phyloP scores from a whole-genome alignment of 495 filamentous ascomycete genomes.

The Aspergillus hancockii region DNA sequence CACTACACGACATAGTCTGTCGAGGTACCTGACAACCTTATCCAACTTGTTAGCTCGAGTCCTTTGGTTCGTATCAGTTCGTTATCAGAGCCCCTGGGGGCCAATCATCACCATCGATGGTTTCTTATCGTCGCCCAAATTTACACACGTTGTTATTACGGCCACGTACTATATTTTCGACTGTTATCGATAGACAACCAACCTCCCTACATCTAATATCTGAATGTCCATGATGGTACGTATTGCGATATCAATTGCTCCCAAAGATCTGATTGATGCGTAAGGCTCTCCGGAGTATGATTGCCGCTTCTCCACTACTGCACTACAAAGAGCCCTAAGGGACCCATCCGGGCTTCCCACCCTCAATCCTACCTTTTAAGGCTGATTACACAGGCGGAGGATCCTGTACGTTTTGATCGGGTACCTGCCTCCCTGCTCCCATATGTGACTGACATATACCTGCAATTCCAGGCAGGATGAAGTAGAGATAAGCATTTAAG shows the following conservation, averaged over 20 bases:
- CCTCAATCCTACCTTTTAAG: too few species aligned
- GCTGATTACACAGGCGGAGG: too few species aligned
- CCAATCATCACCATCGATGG: conserved; percentile 12
- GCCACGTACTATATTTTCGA: not conserved
- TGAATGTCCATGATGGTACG: not conserved
- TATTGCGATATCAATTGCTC: not conserved
- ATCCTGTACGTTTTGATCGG: too few species aligned
- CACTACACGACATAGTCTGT: too few species aligned
- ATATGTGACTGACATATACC: too few species aligned
- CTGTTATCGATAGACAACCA: not conserved
- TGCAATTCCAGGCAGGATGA: conserved; percentile 3
- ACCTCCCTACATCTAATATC: not conserved
- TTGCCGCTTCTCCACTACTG: too few species aligned
- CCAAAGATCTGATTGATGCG: too few species aligned
- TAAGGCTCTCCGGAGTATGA: too few species aligned
- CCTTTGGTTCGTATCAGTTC: conserved; percentile 2
- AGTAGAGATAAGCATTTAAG: conserved; percentile 32
- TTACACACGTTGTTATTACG: conserved; percentile 17
- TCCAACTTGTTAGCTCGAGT: not conserved
- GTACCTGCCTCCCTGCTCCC: too few species aligned
- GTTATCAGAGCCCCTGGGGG: conserved; percentile 12
- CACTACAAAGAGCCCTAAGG: too few species aligned
- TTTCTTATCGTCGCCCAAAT: conserved; percentile 16
- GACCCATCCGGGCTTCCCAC: too few species aligned
- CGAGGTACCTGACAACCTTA: not conserved